phyloP scores from a whole-genome alignment of 306 rosid genomes.

The Ochetophila trinervis region DNA sequence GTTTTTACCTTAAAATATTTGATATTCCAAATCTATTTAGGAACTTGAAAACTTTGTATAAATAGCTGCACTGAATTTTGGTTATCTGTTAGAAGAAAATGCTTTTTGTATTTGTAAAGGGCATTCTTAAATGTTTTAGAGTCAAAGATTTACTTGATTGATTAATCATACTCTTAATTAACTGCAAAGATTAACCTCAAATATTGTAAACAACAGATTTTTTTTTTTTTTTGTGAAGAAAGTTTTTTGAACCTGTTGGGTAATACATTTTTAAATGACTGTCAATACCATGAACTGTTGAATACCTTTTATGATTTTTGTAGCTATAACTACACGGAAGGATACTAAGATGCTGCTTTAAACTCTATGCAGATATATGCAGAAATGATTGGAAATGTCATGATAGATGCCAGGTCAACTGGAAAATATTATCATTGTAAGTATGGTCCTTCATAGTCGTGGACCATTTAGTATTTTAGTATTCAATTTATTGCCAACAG shows the following conservation, averaged over 20 bases:
- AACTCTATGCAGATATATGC: conserved; percentile 70
- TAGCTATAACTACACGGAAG: not conserved
- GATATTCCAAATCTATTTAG: not conserved
- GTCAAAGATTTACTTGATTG: not conserved
- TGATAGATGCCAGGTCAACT: conserved; percentile 95
- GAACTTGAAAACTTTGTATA: not conserved
- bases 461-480: not conserved
- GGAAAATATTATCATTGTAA: conserved; percentile 98
- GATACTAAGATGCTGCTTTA: conserved; percentile 12
- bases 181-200: too few species aligned
- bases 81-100: not conserved
- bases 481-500: not conserved
- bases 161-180: too few species aligned
- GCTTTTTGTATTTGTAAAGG: not conserved
- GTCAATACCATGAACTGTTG: not conserved
- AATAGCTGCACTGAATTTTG: not conserved
- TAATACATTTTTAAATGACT: too few species aligned
- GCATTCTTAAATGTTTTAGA: not conserved
- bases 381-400: conserved; percentile 99
- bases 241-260: too few species aligned
- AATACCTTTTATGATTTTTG: not conserved
- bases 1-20: not conserved
- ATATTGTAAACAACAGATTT: too few species aligned
- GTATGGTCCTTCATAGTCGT: conserved; percentile 23
- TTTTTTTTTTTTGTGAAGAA: too few species aligned